Evolutionary conservation across 805 yeast genomes (phyloP), one percentile per base, ranked within the genome.

Genomic region (Clavispora vitiphila): DNA sequence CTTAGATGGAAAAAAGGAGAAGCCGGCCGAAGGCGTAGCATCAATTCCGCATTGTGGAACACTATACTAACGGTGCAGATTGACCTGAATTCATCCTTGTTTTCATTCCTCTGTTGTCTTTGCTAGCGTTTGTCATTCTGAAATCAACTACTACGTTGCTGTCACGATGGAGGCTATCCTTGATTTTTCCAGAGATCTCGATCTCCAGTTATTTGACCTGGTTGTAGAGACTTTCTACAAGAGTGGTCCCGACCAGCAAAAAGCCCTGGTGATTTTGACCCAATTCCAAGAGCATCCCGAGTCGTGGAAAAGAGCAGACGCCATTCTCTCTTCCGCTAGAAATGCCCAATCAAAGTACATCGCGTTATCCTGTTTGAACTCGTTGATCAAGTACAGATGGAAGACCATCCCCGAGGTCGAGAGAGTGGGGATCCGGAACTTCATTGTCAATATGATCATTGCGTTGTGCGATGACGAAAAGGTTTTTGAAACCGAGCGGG

Each of bases 231-330:
- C 91, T 5, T 88, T 93, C 60, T 93, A 85, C 65, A 75, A 74
- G 43, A 72, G 84, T 4, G 67, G 95, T 18, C 72, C 68, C n/a
- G 81, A 77, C 42, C 89, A 83, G 54, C 78, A 78, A 47, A 71
- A 74, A 49, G 95, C 96, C 8, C 91, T 83, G 63, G 72, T 73
- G 29, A 66, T 83, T 8, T 74, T 86, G 54, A 82, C 85, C 18
- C 78, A 80, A 64, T 90, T 93, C 62, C 96, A 93, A 64, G 95
- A 88, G 48, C 85, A 89, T 62, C 95, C 93, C 3, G 96, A 91
- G 54, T 83, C 97, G 20, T 93, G 99, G 99, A 87, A 85, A 51
- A 78, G 85, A 42, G 93, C 95, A 25, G 98, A 91, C 56, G 80
- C 84, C 62, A 90, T 93, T 46, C 73, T 93, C 50, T 89, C 90